A percentile compares a stretch with the other conserved stretches of the same genome.
Evolutionary conservation across 2,329 filamentous ascomycete genomes (phyloP).

Genomic region (Epichloe amarillans): DNA sequence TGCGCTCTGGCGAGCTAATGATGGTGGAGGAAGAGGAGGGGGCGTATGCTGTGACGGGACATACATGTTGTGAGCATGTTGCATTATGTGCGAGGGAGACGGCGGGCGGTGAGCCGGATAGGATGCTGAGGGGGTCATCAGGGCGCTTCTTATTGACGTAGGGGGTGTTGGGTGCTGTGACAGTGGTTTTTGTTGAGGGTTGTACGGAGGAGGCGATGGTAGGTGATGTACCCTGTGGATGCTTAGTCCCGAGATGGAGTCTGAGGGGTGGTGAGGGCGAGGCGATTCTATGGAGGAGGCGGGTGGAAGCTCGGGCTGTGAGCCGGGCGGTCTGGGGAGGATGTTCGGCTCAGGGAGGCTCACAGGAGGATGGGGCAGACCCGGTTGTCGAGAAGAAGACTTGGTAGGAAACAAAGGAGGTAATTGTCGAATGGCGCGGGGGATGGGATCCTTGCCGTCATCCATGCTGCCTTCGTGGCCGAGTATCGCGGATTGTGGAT

Average conservation of each 20-base stretch:
- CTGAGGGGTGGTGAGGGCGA: constrained; percentile 2
- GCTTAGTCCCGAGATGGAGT: not conserved
- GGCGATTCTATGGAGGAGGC: constrained; percentile 7
- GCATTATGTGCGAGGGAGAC: constrained; percentile 5
- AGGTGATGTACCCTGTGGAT: constrained; percentile 1
- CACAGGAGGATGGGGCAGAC: constrained; percentile 2
- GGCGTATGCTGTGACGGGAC: constrained; percentile 7
- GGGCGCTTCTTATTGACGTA: constrained; percentile 12
- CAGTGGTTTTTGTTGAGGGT: constrained; percentile 2
- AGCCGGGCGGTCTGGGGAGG: constrained; percentile 10
- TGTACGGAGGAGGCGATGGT: constrained; percentile 4
- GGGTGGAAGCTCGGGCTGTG: constrained; percentile 11
- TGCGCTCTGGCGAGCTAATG: constrained; percentile 10
- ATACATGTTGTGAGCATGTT: constrained; percentile 5
- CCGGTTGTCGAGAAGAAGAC: not conserved
- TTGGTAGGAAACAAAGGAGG: constrained; percentile 5
- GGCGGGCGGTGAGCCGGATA: constrained; percentile 10
- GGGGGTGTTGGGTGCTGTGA: constrained; percentile 6
- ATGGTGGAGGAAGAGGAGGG: not conserved
- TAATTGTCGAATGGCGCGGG: constrained; percentile 11
- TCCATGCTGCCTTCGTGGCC: constrained; percentile 35
- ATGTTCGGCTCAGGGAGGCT: constrained; percentile 8
- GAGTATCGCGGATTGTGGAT: constrained; percentile 26
- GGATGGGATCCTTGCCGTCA: constrained; percentile 27
- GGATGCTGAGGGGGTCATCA: constrained; percentile 6